Percentiles rank a stretch among this genome's conserved stretches.
Evolutionary conservation across 352 stramenopile species (phyloP).

Genomic region (Thalassiosira ordinaria): DNA sequence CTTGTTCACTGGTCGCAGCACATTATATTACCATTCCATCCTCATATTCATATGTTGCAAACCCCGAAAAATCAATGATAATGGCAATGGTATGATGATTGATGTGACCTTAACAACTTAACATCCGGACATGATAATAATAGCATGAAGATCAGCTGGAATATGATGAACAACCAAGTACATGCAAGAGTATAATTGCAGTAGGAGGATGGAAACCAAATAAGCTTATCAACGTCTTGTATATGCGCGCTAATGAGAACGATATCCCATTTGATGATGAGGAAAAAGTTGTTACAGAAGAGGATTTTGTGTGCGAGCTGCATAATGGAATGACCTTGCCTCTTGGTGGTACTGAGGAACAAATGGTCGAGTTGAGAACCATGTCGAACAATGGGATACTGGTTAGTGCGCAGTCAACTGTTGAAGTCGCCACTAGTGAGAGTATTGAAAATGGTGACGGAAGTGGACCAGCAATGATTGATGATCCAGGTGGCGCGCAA

Average conservation of each 20-base stretch:
- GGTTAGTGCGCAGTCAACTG: conserved; percentile 27
- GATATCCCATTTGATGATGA: too few relatives aligned
- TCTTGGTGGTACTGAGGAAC: conserved; percentile 24
- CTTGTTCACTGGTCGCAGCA: too few relatives aligned
- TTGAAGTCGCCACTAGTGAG: conserved; percentile 15
- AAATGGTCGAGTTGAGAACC: conserved; percentile 26
- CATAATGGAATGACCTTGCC: conserved; percentile 36
- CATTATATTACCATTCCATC: too few relatives aligned
- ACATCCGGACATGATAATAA: too few relatives aligned
- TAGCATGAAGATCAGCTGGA: background rate
- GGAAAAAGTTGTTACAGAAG: too few relatives aligned
- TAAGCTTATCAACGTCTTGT: too few relatives aligned
- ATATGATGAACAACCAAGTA: background rate
- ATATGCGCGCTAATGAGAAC: too few relatives aligned
- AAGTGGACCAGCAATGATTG: background rate
- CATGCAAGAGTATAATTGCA: conserved; percentile 42
- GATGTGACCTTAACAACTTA: too few relatives aligned
- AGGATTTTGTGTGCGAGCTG: conserved; percentile 53
- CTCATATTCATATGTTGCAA: too few relatives aligned
- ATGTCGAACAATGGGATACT: conserved; percentile 38
- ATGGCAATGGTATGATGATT: too few relatives aligned
- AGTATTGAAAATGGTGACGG: background rate
- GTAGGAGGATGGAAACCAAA: conserved; percentile 27
- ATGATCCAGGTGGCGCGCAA: background rate
- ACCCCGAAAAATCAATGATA: too few relatives aligned